Conservation (phyloP, 2,329 filamentous ascomycete genomes). For the Annulohypoxylon truncatum region DNA sequence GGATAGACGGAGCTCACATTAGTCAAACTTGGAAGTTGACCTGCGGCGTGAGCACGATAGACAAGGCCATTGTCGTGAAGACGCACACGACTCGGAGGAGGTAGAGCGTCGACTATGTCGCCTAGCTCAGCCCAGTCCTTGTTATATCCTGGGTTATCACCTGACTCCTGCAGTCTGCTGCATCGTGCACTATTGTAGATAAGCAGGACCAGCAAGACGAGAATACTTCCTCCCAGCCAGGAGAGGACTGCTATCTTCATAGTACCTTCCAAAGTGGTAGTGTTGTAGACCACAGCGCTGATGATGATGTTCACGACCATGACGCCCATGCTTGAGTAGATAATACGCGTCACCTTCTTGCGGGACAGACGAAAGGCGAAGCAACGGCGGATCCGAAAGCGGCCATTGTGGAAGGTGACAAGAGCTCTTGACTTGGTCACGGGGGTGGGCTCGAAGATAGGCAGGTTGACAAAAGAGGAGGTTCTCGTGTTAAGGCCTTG, state of each 20-base stretch:
- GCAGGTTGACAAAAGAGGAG: not conserved
- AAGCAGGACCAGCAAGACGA: not conserved
- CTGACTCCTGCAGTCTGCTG: not conserved
- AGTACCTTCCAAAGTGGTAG: too few relatives aligned
- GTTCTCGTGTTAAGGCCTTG: not conserved
- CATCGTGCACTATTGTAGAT: conserved; percentile 6
- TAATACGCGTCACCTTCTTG: not conserved
- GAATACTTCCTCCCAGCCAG: conserved; percentile 7
- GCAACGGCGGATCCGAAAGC: not conserved
- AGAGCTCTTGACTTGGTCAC: not conserved
- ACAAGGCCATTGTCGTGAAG: too few relatives aligned
- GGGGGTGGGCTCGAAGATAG: not conserved
- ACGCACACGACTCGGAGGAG: not conserved
- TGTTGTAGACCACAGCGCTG: not conserved
- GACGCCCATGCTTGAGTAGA: not conserved
- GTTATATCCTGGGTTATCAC: not conserved
- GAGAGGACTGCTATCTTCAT: not conserved
- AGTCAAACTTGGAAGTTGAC: not conserved
- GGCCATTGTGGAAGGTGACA: not conserved
- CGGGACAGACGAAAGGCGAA: not conserved
- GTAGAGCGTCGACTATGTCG: not conserved
- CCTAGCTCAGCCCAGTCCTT: conserved; percentile 10
- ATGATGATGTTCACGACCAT: not conserved
- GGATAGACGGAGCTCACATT: not conserved
- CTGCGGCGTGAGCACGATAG: not conserved